Evolutionary conservation across 441 rosid species (phyloP).

Genomic region (Eugenia klotzschiana): DNA sequence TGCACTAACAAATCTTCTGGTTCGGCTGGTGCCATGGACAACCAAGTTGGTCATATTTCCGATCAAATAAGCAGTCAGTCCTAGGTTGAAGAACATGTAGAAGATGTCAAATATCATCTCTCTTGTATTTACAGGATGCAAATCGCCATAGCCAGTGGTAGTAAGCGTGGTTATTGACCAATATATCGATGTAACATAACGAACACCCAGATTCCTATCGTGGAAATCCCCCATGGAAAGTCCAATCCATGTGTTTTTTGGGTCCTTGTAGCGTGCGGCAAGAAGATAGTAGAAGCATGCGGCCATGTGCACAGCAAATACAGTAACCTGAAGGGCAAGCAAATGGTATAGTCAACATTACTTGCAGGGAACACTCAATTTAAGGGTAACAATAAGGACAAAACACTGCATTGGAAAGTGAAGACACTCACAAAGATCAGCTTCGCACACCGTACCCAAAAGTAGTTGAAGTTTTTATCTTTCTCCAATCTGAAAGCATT

Average conservation of each 20-base stretch:
- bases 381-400: neutral
- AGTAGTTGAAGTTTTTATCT: constrained; percentile 57
- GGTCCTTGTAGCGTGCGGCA: constrained; percentile 33
- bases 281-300: constrained; percentile 55
- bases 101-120: constrained; percentile 49
- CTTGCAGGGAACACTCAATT: neutral
- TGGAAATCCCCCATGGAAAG: constrained; percentile 25
- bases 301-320: constrained; percentile 59
- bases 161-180: constrained; percentile 78
- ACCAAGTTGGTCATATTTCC: constrained; percentile 87
- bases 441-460: constrained; percentile 51
- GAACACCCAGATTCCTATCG: constrained; percentile 9
- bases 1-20: constrained; percentile 66
- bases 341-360: neutral
- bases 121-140: constrained; percentile 48
- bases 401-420: neutral
- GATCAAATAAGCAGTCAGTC: constrained; percentile 54
- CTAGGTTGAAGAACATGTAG: constrained; percentile 66
- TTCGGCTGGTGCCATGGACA: constrained; percentile 70
- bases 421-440: constrained; percentile 50
- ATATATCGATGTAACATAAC: constrained; percentile 50
- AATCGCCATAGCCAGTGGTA: constrained; percentile 77
- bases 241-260: constrained; percentile 45
- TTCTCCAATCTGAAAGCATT: constrained; percentile 54
- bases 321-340: constrained; percentile 43